Conservation (phyloP, 345 rosid genomes). For the Isatis tinctoria region DNA sequence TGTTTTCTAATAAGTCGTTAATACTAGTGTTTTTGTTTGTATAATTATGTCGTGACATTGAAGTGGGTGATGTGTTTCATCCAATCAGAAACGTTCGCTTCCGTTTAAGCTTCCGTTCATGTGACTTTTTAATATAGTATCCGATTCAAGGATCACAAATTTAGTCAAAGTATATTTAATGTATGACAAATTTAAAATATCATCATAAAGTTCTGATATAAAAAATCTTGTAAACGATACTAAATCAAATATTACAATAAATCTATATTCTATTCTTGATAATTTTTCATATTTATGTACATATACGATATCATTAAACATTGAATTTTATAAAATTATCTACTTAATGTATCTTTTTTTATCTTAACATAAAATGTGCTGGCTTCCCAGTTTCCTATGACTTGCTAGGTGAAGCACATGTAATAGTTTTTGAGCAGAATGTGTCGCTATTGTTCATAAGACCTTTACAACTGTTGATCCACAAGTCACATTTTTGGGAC, state of each 20-base stretch:
- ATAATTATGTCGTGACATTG: conserved; percentile 18
- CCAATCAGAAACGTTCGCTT: conserved; percentile 26
- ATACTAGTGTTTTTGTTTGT: neutral
- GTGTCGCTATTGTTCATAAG: neutral
- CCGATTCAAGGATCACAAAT: neutral
- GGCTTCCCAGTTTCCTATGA: neutral
- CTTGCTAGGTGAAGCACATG: conserved; percentile 7
- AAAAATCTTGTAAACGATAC: neutral
- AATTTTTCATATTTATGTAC: neutral
- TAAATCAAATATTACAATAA: neutral
- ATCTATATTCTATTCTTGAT: too few relatives aligned
- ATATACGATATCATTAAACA: neutral
- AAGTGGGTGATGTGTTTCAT: conserved; percentile 26
- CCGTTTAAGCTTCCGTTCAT: neutral
- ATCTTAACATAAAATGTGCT: neutral
- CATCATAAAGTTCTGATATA: neutral
- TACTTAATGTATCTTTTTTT: neutral
- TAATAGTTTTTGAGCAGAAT: neutral
- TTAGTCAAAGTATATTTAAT: conserved; percentile 3
- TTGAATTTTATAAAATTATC: neutral
- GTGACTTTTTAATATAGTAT: neutral
- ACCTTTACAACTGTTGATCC: conserved; percentile 17
- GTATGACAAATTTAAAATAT: conserved; percentile 4
- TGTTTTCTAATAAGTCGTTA: neutral
- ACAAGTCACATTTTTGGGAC: neutral